A percentile compares a stretch with the other conserved stretches of the same genome.
Evolutionary conservation across 257 asterid species (phyloP).

Genomic region (Solanum sitiens): DNA sequence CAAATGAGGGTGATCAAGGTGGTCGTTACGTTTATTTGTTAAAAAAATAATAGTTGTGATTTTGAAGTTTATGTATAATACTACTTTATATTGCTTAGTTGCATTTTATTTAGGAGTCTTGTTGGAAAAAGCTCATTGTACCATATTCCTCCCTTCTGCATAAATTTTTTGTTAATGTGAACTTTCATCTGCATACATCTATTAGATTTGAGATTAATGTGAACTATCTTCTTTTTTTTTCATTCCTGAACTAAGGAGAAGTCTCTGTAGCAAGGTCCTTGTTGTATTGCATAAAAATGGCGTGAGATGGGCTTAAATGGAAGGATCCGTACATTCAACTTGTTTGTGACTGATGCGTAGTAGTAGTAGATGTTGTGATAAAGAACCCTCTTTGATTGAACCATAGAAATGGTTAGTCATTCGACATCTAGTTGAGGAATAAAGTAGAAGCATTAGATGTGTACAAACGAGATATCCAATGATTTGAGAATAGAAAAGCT

Average conservation of each 20-base stretch:
- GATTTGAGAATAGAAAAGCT: not conserved
- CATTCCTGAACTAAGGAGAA: not conserved
- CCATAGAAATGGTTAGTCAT: not conserved
- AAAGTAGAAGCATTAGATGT: not conserved
- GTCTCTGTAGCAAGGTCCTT: not conserved
- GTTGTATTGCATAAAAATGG: not conserved
- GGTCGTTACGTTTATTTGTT: not conserved
- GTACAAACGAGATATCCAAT: not conserved
- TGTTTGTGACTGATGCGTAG: not conserved
- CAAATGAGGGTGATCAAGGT: slow-evolving; percentile 23
- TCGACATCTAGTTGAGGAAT: not conserved
- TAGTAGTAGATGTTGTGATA: not conserved
- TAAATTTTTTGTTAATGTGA: not conserved
- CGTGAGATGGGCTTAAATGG: not conserved
- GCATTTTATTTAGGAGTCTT: not conserved
- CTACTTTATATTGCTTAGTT: not conserved
- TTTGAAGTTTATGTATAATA: not conserved
- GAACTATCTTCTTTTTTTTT: not conserved
- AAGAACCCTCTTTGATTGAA: no score
- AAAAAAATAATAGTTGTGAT: not conserved
- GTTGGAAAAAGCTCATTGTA: not conserved
- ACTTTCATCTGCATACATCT: not conserved
- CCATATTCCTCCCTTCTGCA: slow-evolving; percentile 3
- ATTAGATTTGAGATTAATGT: not conserved
- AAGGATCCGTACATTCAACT: not conserved